These are phyloP conservation scores for Cercophora samala DNA, from an alignment of 495 filamentous ascomycete species.

Conservation along the genomic window DNA sequence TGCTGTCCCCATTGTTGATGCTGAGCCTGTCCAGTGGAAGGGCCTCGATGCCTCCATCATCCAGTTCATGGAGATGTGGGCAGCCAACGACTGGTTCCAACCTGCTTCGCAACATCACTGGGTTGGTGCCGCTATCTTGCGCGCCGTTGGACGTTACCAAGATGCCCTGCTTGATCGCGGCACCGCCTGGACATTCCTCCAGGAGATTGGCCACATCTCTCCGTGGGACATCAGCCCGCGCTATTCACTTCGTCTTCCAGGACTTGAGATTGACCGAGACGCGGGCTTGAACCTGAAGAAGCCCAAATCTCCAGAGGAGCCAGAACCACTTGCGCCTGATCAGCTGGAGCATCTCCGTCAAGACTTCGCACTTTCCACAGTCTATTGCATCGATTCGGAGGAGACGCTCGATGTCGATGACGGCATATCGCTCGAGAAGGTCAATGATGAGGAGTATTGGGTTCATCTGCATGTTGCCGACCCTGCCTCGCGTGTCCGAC, in stretches of 20 bases:
- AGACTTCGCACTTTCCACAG: constrained; percentile 65
- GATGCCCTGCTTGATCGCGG: constrained; percentile 50
- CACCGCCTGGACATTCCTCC: constrained; percentile 67
- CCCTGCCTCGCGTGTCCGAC: constrained; percentile 74
- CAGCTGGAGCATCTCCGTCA: constrained; percentile 58
- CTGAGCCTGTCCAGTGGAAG: constrained; percentile 37
- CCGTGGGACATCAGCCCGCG: constrained; percentile 77
- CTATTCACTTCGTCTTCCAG: constrained; percentile 58
- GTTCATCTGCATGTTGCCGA: constrained; percentile 90
- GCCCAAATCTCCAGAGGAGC: constrained; percentile 11
- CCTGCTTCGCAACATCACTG: constrained; percentile 50
- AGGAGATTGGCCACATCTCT: constrained; percentile 78
- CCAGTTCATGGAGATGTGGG: constrained; percentile 68
- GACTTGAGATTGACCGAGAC: constrained; percentile 43
- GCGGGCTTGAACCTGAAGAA: constrained; percentile 31
- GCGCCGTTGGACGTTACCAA: constrained; percentile 66
- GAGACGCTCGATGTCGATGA: constrained; percentile 81
- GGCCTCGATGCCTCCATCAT: constrained; percentile 58
- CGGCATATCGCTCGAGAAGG: constrained; percentile 72
- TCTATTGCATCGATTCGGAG: constrained; percentile 80
- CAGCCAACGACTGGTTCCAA: constrained; percentile 51
- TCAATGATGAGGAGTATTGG: constrained; percentile 66
- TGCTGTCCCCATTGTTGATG: constrained; percentile 6
- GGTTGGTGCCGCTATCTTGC: constrained; percentile 67
- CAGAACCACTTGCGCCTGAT: constrained; percentile 30